Percentiles rank a stretch among this genome's conserved stretches.
Evolutionary conservation across 2,329 filamentous ascomycete genomes (phyloP).

Genomic region (Fusarium tuaranense): DNA sequence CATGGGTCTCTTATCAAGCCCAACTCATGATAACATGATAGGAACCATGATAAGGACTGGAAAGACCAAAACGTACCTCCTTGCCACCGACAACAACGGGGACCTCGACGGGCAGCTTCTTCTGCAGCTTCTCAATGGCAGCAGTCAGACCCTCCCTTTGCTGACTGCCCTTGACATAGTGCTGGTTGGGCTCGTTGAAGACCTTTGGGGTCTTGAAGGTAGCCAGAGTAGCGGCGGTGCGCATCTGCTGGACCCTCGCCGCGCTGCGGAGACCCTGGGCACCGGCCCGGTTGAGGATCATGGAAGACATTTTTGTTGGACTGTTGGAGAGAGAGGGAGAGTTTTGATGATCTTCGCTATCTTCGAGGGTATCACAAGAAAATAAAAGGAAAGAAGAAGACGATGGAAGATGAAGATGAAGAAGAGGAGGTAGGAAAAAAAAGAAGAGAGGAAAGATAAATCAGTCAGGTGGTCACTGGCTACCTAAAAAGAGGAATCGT

Average conservation of each 20-base stretch:
- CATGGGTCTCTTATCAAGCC: not conserved
- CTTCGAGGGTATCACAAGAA: constrained; percentile 40
- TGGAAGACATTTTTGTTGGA: constrained; percentile 48
- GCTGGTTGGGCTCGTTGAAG: constrained; percentile 95
- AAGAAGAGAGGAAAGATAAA: constrained; percentile 9
- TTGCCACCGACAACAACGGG: constrained; percentile 88
- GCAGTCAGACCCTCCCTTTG: constrained; percentile 82
- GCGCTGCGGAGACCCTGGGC: constrained; percentile 47
- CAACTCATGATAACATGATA: not conserved
- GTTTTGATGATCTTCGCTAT: constrained; percentile 18
- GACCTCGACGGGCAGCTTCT: constrained; percentile 78
- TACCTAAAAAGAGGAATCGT: constrained; percentile 28
- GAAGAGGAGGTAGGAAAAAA: constrained; percentile 5
- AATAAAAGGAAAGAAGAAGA: constrained; percentile 16
- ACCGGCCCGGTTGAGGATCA: constrained; percentile 50
- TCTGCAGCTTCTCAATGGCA: constrained; percentile 77
- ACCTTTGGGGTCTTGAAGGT: constrained; percentile 89
- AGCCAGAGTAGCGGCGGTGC: constrained; percentile 71
- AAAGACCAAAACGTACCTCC: constrained; percentile 65
- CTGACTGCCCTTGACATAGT: constrained; percentile 85
- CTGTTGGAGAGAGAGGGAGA: not conserved
- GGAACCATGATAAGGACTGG: not conserved
- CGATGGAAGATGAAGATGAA: constrained; percentile 12
- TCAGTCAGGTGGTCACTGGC: constrained; percentile 18
- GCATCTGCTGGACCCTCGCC: constrained; percentile 46